Percentiles rank a stretch among this genome's conserved stretches.
phyloP scores from a whole-genome alignment of 306 rosid genomes.

The Cucurbita maxima region DNA sequence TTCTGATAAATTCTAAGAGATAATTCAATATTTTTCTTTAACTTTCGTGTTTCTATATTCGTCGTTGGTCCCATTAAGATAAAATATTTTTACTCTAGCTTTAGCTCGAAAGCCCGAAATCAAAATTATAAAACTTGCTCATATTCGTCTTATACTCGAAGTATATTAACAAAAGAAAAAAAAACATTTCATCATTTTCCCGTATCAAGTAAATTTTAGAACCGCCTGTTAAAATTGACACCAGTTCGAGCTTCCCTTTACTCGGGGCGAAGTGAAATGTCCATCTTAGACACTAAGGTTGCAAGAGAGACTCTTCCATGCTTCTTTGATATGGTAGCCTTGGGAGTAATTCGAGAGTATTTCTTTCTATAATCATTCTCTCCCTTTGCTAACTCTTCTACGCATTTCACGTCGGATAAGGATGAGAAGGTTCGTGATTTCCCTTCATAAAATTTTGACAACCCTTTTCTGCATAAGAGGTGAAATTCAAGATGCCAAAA shows the following conservation, averaged over 20 bases:
- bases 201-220: too few species aligned
- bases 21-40: too few species aligned
- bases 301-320: background rate
- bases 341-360: conserved; percentile 9
- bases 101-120: too few species aligned
- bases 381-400: conserved; percentile 28
- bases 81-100: too few species aligned
- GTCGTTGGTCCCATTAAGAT: too few species aligned
- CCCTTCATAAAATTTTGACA: conserved; percentile 23
- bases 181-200: too few species aligned
- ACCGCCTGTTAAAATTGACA: too few species aligned
- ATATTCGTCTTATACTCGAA: too few species aligned
- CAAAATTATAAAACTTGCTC: too few species aligned
- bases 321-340: conserved; percentile 18
- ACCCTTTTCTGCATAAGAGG: conserved; percentile 18
- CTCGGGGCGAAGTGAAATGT: background rate
- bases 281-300: background rate
- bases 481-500: background rate
- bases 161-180: too few species aligned
- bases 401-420: conserved; percentile 17
- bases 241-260: background rate
- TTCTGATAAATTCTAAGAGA: too few species aligned
- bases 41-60: too few species aligned
- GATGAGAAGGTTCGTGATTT: conserved; percentile 27
- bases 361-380: conserved; percentile 17